Base-by-base conservation (phyloP, 129 eudicot genomes). In the Lactuca sativa region DNA sequence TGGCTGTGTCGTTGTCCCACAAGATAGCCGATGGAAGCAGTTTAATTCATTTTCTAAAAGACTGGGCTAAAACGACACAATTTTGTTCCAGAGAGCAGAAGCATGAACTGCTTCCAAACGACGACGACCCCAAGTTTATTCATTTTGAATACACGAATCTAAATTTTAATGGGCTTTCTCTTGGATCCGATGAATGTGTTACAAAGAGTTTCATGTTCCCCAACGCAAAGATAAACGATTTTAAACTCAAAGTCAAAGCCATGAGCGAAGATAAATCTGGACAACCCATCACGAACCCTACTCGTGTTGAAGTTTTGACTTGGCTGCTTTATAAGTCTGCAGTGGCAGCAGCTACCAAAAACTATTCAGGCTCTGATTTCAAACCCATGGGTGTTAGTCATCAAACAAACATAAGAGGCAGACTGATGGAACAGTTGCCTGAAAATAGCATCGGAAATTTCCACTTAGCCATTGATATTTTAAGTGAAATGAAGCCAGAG, bases 291-390 rank as follows among this genome's bases (percentile, higher is more conserved):
- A 32, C 17, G 40, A 66, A 77, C 4, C 68, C 72, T 38, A 72
- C 82, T 3, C 67, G 78, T 21, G 30, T 56, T 1, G 82, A 73
- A 51, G 79, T 56, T 40, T 52, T 82, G 31, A 43, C 49, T 2
- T 43, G 13, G 49, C 49, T 43, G 10, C 49, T 43, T 43, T 43
- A 43, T 9, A 43, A 43, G 49, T 43, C 13, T 43, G 44, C 44
- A 7, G 44, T 40, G 44, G 9, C 44, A 7, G 44, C 49, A 43
- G 49, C 13, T 43, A 43, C 49, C 14, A 43, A 43, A 43, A 43
- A 43, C 4, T 8, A 9, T 43, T 38, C 62, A 5, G 76, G 69
- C 4, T 15, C 51, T 25, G 30, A 25, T 4, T 67, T 34, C 57
- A 64, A 49, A 6, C 74, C 72, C 15, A 57, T 52, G 0, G 36